A percentile compares a stretch with the other conserved stretches of the same genome.
Conservation (phyloP, 2,329 filamentous ascomycete genomes). For the Onygenales sp. region DNA sequence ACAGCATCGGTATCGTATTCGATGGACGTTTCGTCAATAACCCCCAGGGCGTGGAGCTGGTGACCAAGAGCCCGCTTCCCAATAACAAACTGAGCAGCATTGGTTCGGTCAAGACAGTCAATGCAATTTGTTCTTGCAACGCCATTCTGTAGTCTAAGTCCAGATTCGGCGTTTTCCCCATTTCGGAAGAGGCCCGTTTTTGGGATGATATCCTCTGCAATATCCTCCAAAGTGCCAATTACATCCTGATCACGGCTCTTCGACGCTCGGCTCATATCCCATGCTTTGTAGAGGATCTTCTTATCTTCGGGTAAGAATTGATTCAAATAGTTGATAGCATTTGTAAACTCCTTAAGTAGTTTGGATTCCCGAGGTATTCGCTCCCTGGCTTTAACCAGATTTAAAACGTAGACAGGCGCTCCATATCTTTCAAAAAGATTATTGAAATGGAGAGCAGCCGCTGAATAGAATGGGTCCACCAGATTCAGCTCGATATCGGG, state of each 20-base stretch:
- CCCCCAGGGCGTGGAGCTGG: constrained; percentile 82
- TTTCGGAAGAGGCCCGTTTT: constrained; percentile 94
- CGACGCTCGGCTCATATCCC: constrained; percentile 95
- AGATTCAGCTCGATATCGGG: constrained; percentile 92
- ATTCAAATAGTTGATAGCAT: constrained; percentile 83
- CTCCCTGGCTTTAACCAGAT: constrained; percentile 83
- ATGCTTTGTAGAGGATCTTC: constrained; percentile 87
- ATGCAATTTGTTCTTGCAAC: constrained; percentile 95
- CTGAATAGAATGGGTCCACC: constrained; percentile 91
- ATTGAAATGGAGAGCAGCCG: constrained; percentile 89
- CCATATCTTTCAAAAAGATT: constrained; percentile 90
- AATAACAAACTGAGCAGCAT: constrained; percentile 95
- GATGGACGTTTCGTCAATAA: constrained; percentile 68
- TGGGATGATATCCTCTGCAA: constrained; percentile 76
- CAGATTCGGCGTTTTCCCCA: constrained; percentile 59
- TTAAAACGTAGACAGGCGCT: constrained; percentile 81
- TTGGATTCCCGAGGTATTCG: constrained; percentile 86
- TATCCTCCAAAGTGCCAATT: constrained; percentile 79
- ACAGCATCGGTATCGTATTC: constrained; percentile 94
- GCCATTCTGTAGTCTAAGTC: constrained; percentile 72
- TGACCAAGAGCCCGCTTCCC: constrained; percentile 87
- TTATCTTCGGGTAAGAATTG: constrained; percentile 78
- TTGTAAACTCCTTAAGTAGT: constrained; percentile 74
- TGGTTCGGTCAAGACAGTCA: constrained; percentile 92
- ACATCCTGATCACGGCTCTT: constrained; percentile 91